These are phyloP conservation scores for Trichoderma sp. DNA, from an alignment of 2,329 filamentous ascomycete species.

Conservation along the genomic window DNA sequence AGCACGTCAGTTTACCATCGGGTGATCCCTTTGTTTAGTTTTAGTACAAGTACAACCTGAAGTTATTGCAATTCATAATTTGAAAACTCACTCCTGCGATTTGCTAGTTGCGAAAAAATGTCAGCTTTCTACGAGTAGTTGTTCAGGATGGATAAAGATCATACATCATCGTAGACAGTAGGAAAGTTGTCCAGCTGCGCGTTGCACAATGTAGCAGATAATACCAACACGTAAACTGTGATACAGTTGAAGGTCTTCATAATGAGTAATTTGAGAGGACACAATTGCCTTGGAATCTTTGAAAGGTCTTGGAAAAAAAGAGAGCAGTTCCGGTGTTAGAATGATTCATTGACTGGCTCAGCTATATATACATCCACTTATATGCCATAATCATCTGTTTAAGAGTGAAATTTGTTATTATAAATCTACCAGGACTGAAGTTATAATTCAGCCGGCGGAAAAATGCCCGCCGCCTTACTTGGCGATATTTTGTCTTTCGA, in stretches of 20 bases:
- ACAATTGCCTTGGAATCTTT: not conserved
- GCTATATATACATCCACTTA: not conserved
- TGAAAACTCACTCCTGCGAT: not conserved
- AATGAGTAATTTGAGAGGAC: not conserved
- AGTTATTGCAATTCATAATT: not conserved
- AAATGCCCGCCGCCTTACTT: not conserved
- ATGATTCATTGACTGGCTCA: not conserved
- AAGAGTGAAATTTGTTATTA: not conserved
- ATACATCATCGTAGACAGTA: not conserved
- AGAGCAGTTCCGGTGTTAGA: not conserved
- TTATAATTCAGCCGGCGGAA: not conserved
- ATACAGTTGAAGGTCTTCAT: not conserved
- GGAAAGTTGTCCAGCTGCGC: not conserved
- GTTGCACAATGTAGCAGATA: not conserved
- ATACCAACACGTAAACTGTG: not conserved
- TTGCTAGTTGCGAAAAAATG: not conserved
- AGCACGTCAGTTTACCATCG: not conserved
- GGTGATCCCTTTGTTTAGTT: not conserved
- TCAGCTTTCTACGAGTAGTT: not conserved
- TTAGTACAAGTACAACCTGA: not conserved
- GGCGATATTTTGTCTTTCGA: not conserved
- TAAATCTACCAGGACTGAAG: not conserved
- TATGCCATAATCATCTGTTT: not conserved
- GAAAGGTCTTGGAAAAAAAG: not conserved
- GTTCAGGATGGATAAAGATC: not conserved